Conservation (phyloP, 1,284 basidiomycete genomes). For the Sporisorium exsertum region DNA sequence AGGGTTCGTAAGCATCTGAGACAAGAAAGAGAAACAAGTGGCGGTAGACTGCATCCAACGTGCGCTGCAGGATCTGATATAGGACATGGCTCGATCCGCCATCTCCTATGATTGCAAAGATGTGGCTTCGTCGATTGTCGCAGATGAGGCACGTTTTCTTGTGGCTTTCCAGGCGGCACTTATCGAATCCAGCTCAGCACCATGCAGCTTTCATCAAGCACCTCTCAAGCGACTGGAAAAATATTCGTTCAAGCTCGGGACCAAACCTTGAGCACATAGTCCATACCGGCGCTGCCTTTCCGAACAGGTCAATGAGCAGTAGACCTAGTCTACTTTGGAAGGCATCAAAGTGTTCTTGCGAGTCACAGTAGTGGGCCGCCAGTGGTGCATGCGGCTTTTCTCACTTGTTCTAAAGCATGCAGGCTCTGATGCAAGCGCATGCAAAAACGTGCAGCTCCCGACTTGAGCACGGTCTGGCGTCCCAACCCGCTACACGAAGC, state of each 20-base stretch:
- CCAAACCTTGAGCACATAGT: background rate
- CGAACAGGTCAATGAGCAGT: background rate
- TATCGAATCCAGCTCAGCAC: too few relatives aligned
- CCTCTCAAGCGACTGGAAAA: too few relatives aligned
- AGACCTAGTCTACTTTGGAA: constrained; percentile 2
- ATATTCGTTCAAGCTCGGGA: background rate
- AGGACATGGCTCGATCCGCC: constrained; percentile 3
- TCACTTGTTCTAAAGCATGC: too few relatives aligned
- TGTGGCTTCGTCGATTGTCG: background rate
- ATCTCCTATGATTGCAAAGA: background rate
- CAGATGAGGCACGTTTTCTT: constrained; percentile 1
- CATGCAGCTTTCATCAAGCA: too few relatives aligned
- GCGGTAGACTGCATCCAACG: background rate
- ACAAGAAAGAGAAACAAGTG: too few relatives aligned
- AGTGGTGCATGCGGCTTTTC: too few relatives aligned
- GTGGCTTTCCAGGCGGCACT: background rate
- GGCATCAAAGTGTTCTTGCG: constrained; percentile 18
- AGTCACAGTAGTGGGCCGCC: background rate
- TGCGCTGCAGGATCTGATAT: background rate
- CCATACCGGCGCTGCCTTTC: background rate
- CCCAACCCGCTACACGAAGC: too few relatives aligned
- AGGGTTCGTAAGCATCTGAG: background rate
- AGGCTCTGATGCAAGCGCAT: too few relatives aligned
- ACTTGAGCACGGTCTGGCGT: too few relatives aligned
- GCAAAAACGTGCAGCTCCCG: too few relatives aligned